These are phyloP conservation scores for Vigna reflexopilosa DNA, from an alignment of 306 rosid genomes.

Conservation along the genomic window DNA sequence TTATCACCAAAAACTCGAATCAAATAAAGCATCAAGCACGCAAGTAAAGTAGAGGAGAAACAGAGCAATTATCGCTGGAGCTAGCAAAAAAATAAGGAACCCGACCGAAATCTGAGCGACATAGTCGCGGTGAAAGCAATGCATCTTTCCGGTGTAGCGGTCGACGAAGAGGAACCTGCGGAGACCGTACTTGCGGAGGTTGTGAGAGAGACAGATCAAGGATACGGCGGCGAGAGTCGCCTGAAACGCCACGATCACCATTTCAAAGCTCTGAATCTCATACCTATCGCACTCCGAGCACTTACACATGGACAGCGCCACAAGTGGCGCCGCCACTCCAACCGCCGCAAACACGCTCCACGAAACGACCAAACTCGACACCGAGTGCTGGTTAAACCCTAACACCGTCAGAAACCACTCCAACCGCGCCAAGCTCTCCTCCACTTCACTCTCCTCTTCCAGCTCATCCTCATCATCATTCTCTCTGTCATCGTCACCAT, in stretches of 20 bases:
- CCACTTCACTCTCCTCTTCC: conserved; percentile 49
- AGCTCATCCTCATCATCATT: not conserved
- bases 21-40: not conserved
- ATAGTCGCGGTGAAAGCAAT: conserved; percentile 60
- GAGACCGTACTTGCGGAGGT: conserved; percentile 68
- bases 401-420: conserved; percentile 58
- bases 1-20: not conserved
- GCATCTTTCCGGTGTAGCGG: conserved; percentile 56
- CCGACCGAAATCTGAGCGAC: conserved; percentile 61
- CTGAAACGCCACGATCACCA: conserved; percentile 70
- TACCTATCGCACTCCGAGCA: conserved; percentile 56
- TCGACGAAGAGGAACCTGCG: conserved; percentile 79
- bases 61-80: not conserved
- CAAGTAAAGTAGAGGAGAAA: not conserved
- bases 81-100: not conserved
- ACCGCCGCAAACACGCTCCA: conserved; percentile 59
- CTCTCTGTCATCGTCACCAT: not conserved
- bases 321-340: conserved; percentile 60
- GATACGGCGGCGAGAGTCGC: conserved; percentile 79
- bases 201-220: conserved; percentile 69
- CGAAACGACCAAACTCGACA: conserved; percentile 40
- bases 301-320: conserved; percentile 50
- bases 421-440: conserved; percentile 50
- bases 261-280: conserved; percentile 66
- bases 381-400: conserved; percentile 61